A percentile compares a stretch with the other conserved stretches of the same genome.
phyloP scores from a whole-genome alignment of 192 early-diverging fungal genomes.

The Lunasporangiospora selenospora region DNA sequence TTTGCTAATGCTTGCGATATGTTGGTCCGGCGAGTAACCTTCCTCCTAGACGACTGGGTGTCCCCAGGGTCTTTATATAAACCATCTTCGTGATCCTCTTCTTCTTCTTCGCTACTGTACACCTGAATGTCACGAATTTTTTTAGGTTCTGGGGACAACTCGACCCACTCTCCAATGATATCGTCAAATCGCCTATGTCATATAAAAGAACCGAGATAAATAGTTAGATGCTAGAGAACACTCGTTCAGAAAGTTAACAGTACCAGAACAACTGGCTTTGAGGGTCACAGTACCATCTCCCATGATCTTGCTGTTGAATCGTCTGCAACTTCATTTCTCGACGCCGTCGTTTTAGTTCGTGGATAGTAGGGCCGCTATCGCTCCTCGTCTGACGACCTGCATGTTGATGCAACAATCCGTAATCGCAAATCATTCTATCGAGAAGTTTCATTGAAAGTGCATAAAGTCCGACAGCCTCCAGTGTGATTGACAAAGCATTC shows the following conservation, averaged over 20 bases:
- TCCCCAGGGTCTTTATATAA: neutral
- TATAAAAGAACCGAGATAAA: neutral
- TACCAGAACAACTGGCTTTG: neutral
- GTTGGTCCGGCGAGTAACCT: neutral
- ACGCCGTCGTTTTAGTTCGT: neutral
- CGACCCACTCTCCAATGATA: conserved; percentile 30
- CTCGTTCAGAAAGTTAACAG: neutral
- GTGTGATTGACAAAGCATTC: conserved; percentile 20
- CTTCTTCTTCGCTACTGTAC: neutral
- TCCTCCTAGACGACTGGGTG: neutral
- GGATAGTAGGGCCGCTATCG: conserved; percentile 3
- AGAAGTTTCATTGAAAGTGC: conserved; percentile 22
- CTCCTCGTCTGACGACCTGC: conserved; percentile 1
- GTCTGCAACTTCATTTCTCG: conserved; percentile 11
- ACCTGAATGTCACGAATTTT: neutral
- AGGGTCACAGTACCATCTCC: conserved; percentile 26
- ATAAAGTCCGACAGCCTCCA: conserved; percentile 32
- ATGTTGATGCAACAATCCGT: neutral
- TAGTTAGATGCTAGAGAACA: neutral
- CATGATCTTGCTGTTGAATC: neutral
- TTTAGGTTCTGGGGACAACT: neutral
- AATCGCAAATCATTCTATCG: conserved; percentile 13
- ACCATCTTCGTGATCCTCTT: neutral
- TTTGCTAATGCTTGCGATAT: neutral
- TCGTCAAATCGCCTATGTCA: conserved; percentile 26